These are phyloP conservation scores for Nemania bipapillata DNA, from an alignment of 2,329 filamentous ascomycete genomes.

Conservation along the genomic window DNA sequence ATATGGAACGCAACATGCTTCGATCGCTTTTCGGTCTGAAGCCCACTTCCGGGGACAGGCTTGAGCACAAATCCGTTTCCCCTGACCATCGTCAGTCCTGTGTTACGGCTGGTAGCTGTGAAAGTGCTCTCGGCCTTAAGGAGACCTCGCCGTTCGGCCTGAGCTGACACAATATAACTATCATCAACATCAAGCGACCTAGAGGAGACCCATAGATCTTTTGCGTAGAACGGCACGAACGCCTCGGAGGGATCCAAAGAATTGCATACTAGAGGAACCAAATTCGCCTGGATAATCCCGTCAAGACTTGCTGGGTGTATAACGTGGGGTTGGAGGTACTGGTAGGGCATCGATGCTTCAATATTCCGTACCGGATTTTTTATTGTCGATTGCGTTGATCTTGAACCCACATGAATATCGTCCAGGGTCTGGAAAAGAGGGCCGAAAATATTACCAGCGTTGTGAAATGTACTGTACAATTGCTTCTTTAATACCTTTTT, in stretches of 20 bases:
- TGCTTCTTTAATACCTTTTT: conserved; percentile 22
- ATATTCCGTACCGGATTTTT: conserved; percentile 28
- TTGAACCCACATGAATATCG: conserved; percentile 26
- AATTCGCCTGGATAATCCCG: conserved; percentile 36
- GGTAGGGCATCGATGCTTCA: conserved; percentile 32
- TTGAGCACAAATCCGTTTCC: conserved; percentile 33
- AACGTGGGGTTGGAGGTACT: conserved; percentile 35
- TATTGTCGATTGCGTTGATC: conserved; percentile 21
- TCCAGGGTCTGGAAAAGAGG: conserved; percentile 37
- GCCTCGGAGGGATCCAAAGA: conserved; percentile 14
- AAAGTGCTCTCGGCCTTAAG: conserved; percentile 34
- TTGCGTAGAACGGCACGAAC: conserved; percentile 34
- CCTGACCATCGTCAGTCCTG: conserved; percentile 24
- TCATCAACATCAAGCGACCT: conserved; percentile 23
- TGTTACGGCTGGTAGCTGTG: conserved; percentile 27
- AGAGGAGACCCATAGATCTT: conserved; percentile 34
- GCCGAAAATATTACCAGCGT: conserved; percentile 36
- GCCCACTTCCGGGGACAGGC: conserved; percentile 20
- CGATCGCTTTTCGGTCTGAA: conserved; percentile 13
- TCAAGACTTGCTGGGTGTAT: conserved; percentile 40
- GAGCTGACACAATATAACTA: conserved; percentile 25
- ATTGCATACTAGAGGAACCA: conserved; percentile 29
- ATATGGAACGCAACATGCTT: conserved; percentile 36
- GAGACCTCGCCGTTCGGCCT: conserved; percentile 26
- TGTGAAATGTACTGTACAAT: conserved; percentile 29